Conservation (phyloP, 441 rosid species). For the Populus tomentosa region DNA sequence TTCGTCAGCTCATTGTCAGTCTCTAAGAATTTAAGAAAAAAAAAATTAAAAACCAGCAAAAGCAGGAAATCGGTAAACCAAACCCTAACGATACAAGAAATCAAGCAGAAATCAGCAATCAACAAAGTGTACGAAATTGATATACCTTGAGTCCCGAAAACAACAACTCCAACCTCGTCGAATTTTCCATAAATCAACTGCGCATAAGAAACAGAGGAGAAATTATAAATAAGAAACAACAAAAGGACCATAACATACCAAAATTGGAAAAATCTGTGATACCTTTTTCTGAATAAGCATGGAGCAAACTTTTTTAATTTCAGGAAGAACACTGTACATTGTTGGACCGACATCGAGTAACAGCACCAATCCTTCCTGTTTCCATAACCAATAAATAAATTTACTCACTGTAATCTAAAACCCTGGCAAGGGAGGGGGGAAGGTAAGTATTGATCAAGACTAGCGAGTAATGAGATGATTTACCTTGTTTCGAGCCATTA, state of each 20-base stretch:
- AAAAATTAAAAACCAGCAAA: neutral
- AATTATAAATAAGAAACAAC: neutral
- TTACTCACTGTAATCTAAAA: neutral
- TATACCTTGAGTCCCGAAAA: slow-evolving; percentile 78
- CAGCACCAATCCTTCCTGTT: slow-evolving; percentile 76
- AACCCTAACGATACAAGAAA: neutral
- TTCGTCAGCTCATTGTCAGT: slow-evolving; percentile 67
- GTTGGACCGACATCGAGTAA: slow-evolving; percentile 86
- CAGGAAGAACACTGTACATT: slow-evolving; percentile 64
- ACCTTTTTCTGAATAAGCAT: slow-evolving; percentile 83
- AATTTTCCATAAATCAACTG: slow-evolving; percentile 71
- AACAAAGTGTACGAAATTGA: neutral
- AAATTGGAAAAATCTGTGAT: neutral
- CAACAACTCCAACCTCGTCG: slow-evolving; percentile 84
- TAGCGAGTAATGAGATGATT: neutral
- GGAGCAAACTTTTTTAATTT: slow-evolving; percentile 64
- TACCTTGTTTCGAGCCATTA: neutral
- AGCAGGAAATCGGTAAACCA: neutral
- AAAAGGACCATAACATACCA: neutral
- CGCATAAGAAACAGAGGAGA: slow-evolving; percentile 6
- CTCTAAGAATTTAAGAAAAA: slow-evolving; percentile 31
- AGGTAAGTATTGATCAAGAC: too few relatives aligned
- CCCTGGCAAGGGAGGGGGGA: neutral
- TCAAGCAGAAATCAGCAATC: neutral
- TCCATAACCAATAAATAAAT: neutral